Conservation (phyloP, 2,329 filamentous ascomycete genomes). For the Aspergillus sergii region DNA sequence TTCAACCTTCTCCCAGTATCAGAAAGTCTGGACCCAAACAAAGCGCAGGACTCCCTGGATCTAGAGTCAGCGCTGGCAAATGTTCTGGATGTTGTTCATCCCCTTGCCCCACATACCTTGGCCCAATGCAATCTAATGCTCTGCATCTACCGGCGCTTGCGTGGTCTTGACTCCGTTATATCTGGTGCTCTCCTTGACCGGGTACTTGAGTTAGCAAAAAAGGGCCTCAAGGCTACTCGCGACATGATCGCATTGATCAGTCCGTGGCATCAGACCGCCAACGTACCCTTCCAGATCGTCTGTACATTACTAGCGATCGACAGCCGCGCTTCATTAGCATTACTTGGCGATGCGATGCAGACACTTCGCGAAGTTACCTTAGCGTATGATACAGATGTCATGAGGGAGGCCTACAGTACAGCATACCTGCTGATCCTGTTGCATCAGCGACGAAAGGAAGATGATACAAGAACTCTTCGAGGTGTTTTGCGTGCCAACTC, state of each 20-base stretch:
- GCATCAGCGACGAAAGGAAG: constrained; percentile 55
- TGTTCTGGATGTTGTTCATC: constrained; percentile 46
- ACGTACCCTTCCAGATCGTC: constrained; percentile 62
- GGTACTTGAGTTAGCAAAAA: constrained; percentile 49
- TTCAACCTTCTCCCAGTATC: constrained; percentile 57
- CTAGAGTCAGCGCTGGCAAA: constrained; percentile 47
- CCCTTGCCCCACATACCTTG: constrained; percentile 48
- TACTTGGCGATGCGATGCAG: constrained; percentile 56
- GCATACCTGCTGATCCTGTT: constrained; percentile 57
- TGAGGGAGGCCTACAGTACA: constrained; percentile 58
- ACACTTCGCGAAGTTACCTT: constrained; percentile 47
- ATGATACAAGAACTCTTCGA: constrained; percentile 41
- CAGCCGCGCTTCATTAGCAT: constrained; percentile 50
- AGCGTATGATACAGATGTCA: constrained; percentile 51
- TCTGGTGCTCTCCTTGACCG: constrained; percentile 47
- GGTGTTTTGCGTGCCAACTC: constrained; percentile 44
- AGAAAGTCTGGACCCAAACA: constrained; percentile 57
- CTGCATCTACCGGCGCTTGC: constrained; percentile 58
- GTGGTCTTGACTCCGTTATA: constrained; percentile 53
- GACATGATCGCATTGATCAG: constrained; percentile 47
- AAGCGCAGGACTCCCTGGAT: constrained; percentile 43
- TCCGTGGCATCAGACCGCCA: constrained; percentile 63
- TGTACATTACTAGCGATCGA: constrained; percentile 61
- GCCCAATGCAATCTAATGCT: constrained; percentile 59
- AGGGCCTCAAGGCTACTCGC: constrained; percentile 52